These are phyloP conservation scores for Gossypium aridum DNA, from an alignment of 441 rosid genomes.

Conservation along the genomic window DNA sequence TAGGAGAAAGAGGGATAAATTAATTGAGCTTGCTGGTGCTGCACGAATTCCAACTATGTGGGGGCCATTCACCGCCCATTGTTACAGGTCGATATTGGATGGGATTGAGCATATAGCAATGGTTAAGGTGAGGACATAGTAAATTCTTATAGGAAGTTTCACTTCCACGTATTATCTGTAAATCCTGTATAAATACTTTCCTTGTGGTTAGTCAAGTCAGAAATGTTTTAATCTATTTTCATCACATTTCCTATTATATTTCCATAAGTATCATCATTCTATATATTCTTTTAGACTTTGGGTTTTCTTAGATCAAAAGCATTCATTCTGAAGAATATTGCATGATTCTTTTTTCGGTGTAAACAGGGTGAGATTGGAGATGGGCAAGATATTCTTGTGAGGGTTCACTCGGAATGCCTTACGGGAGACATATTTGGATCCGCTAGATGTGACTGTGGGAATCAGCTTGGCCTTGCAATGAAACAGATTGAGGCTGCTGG, in stretches of 20 bases:
- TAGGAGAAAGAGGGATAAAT: conserved; percentile 69
- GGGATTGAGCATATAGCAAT: conserved; percentile 92
- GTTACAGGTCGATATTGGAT: conserved; percentile 68
- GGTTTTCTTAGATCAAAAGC: neutral
- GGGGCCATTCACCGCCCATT: conserved; percentile 85
- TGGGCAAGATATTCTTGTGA: conserved; percentile 77
- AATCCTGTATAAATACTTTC: neutral
- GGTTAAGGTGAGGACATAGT: conserved; percentile 64
- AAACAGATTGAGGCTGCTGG: conserved; percentile 76
- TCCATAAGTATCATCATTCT: neutral
- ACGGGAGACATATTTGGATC: conserved; percentile 93
- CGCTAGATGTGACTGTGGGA: conserved; percentile 80
- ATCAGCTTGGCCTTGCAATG: conserved; percentile 82
- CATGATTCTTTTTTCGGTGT: conserved; percentile 1
- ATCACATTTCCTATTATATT: neutral
- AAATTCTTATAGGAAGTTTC: neutral
- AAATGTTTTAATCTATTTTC: neutral
- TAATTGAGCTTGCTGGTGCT: conserved; percentile 67
- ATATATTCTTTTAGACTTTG: neutral
- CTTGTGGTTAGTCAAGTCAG: neutral
- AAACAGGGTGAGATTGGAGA: conserved; percentile 79
- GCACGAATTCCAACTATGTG: conserved; percentile 83
- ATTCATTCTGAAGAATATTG: neutral
- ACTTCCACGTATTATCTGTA: neutral
- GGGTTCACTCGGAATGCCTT: conserved; percentile 89